Evolutionary conservation across 768 basidiomycete genomes (phyloP).

Genomic region (Tulasnella sp.): DNA sequence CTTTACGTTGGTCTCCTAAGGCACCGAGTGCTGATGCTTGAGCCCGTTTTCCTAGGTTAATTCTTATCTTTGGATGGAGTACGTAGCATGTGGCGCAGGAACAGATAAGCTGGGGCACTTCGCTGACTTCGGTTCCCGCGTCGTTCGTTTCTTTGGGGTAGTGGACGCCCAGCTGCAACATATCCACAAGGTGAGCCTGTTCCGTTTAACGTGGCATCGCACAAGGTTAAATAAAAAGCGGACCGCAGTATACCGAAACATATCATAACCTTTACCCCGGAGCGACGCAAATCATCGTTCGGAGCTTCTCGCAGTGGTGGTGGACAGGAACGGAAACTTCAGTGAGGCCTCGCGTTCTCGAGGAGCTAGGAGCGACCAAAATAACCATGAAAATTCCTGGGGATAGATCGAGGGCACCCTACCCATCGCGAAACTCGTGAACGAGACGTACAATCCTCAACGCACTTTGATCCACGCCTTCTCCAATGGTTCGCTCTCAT

Average conservation of each 20-base stretch:
- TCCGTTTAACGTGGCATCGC: not conserved
- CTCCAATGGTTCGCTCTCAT: slow-evolving; percentile 28
- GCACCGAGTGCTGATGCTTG: not conserved
- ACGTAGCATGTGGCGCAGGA: not conserved
- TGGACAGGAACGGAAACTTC: not conserved
- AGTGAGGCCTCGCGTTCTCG: not conserved
- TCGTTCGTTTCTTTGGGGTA: slow-evolving; percentile 4
- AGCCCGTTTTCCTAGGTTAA: slow-evolving; percentile 15
- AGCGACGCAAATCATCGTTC: slow-evolving; percentile 27
- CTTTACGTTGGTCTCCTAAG: not conserved
- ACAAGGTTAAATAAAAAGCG: not conserved
- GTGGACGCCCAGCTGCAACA: slow-evolving; percentile 26
- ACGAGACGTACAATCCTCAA: not conserved
- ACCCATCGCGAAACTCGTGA: slow-evolving; percentile 19
- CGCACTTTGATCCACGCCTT: slow-evolving; percentile 28
- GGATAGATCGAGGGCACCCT: not conserved
- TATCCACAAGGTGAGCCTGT: slow-evolving; percentile 13
- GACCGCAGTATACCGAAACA: slow-evolving; percentile 24
- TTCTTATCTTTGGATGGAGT: slow-evolving; percentile 28
- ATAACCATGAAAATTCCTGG: not conserved
- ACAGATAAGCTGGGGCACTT: not conserved
- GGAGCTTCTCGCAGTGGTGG: slow-evolving; percentile 3
- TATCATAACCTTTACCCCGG: slow-evolving; percentile 27
- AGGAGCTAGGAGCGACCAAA: not conserved
- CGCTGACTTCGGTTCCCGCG: slow-evolving; percentile 1